Base-by-base conservation (phyloP, 1,139 yeast genomes). In the Blastobotrys petasosporus region DNA sequence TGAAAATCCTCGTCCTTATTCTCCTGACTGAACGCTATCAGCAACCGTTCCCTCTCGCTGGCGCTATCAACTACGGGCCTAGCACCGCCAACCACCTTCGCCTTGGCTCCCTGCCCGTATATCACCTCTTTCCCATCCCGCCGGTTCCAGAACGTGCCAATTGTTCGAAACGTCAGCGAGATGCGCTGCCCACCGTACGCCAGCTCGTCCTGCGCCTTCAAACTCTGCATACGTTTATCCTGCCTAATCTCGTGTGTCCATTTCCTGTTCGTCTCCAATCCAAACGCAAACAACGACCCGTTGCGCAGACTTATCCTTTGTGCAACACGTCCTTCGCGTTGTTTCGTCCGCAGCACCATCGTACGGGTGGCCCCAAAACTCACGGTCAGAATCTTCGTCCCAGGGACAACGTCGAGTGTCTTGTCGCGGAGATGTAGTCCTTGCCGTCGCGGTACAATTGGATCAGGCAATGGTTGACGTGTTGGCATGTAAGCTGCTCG, bases 231-330 rank as follows among this genome's bases (percentile, higher is more conserved):
- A 10, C 39, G 33, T 3, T 17, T n/a, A 29, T 41, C 39, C 35
- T 34, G 44, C n/a, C 39, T 32, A 11, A 41, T 41, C n/a, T 25
- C 30, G 30, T 41, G 44, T n/a, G 39, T 36, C 44, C 44, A 41
- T 23, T 32, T 36, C 11, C 20, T 12, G 36, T 41, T 41, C 11
- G 39, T 41, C 13, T 35, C 30, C 30, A 41, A 31, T 34, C 44
- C 44, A 37, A 41, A n/a, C 13, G 15, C 25, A 11, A 41, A 36
- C 15, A 36, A 16, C 2, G 39, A 35, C 10, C 32, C 32, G 30
- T 41, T 8, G 12, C 15, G 17, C 29, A 41, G 30, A 2, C 6
- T n/a, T 25, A 41, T 29, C 17, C 30, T 3, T n/a, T 41, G 37
- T 17, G 30, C 30, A 4, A 10, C 17, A 10, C 39, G 20, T n/a